Conservation (phyloP, 305 asterid genomes). For the Stenogyne calaminthoides region DNA sequence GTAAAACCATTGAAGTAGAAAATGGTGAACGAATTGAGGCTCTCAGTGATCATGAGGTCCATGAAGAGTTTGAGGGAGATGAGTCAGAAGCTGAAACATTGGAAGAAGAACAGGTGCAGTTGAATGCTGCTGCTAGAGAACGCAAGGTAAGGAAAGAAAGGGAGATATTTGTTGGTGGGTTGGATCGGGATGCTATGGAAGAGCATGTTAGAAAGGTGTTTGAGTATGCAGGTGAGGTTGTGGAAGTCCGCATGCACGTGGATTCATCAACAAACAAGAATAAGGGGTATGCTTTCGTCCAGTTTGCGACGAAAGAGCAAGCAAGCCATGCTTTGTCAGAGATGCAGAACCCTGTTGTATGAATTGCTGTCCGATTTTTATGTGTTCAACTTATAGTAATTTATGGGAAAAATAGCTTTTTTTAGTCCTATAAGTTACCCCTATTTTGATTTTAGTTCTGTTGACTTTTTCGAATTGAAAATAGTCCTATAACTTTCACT, state of each 20-base stretch:
- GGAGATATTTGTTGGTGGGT: conserved; percentile 71
- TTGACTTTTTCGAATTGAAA: no score
- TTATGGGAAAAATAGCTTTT: neutral
- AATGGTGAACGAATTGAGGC: conserved; percentile 53
- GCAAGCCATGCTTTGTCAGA: conserved; percentile 59
- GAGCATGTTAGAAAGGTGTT: conserved; percentile 64
- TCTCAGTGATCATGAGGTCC: conserved; percentile 48
- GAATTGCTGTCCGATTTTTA: conserved; percentile 23
- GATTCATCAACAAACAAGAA: conserved; percentile 62
- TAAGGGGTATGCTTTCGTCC: conserved; percentile 71
- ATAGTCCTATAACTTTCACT: no score
- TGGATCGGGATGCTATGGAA: conserved; percentile 63
- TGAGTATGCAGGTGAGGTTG: conserved; percentile 61
- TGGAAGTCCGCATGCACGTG: conserved; percentile 58
- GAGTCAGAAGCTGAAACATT: conserved; percentile 45
- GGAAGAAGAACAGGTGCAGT: conserved; percentile 53
- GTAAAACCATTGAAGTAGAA: conserved; percentile 36
- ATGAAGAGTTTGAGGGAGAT: conserved; percentile 44
- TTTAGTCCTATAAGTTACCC: no score
- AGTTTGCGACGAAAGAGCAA: conserved; percentile 66
- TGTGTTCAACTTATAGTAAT: neutral
- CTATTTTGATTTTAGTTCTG: no score
- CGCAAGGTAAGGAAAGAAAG: conserved; percentile 61
- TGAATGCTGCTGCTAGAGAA: conserved; percentile 57
- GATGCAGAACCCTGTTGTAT: conserved; percentile 74